Percentiles rank a stretch among this genome's conserved stretches.
These are phyloP conservation scores for Aureobasidium sp. DNA, from an alignment of 2,329 filamentous ascomycete genomes.

Conservation along the genomic window DNA sequence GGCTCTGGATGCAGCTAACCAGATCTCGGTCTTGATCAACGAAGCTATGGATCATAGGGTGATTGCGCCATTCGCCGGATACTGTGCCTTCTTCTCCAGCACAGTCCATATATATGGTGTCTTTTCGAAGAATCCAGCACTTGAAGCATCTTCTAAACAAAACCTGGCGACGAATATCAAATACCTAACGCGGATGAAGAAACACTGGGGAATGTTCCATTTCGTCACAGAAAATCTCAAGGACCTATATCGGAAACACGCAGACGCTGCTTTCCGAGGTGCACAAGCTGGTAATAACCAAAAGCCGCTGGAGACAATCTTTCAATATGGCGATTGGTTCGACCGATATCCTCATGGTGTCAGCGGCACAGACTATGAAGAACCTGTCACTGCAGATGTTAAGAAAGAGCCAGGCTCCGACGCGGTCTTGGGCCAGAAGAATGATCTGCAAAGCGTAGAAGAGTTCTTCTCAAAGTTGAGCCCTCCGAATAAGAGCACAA, in stretches of 20 bases:
- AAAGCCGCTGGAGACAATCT: slow-evolving; percentile 46
- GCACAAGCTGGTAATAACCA: slow-evolving; percentile 38
- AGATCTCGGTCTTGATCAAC: slow-evolving; percentile 76
- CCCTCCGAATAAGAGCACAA: slow-evolving; percentile 44
- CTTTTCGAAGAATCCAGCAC: slow-evolving; percentile 71
- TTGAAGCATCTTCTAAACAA: slow-evolving; percentile 72
- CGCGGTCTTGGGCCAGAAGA: slow-evolving; percentile 79
- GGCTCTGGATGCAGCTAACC: slow-evolving; percentile 76
- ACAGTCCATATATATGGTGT: slow-evolving; percentile 92
- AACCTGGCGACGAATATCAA: slow-evolving; percentile 83
- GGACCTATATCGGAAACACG: slow-evolving; percentile 76
- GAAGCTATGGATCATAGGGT: slow-evolving; percentile 75
- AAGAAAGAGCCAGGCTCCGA: slow-evolving; percentile 78
- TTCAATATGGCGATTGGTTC: slow-evolving; percentile 98
- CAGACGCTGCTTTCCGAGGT: slow-evolving; percentile 70
- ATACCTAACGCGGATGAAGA: slow-evolving; percentile 91
- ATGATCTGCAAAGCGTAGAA: slow-evolving; percentile 86
- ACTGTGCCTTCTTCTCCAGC: slow-evolving; percentile 87
- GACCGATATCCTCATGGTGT: slow-evolving; percentile 90
- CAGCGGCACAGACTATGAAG: slow-evolving; percentile 73
- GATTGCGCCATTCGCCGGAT: slow-evolving; percentile 87
- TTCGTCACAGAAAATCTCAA: slow-evolving; percentile 92
- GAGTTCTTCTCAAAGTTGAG: slow-evolving; percentile 84
- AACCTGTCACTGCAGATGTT: slow-evolving; percentile 55
- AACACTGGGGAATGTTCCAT: slow-evolving; percentile 97